Percentiles rank a stretch among this genome's conserved stretches.
Conservation (phyloP, 768 basidiomycete species). For the Podaxis carcinomalis region DNA sequence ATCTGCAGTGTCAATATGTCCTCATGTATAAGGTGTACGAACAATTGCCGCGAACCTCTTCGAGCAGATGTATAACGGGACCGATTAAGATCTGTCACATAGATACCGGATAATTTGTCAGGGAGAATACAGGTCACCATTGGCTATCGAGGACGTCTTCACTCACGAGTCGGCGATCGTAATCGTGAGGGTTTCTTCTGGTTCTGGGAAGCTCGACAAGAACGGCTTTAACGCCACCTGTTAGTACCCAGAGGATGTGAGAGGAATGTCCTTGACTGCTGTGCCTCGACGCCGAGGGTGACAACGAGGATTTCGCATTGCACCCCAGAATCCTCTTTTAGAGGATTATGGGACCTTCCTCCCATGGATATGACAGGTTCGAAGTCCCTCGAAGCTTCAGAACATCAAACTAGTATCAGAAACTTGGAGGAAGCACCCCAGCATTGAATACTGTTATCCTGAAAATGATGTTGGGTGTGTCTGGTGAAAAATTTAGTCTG, state of each 20-base stretch:
- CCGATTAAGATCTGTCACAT: not conserved
- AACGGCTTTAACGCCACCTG: not conserved
- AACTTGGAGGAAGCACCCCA: constrained; percentile 6
- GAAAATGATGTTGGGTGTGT: not conserved
- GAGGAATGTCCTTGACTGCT: not conserved
- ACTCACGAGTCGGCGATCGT: not conserved
- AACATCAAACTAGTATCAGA: not conserved
- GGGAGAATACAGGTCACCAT: not conserved
- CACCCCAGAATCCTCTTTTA: constrained; percentile 2
- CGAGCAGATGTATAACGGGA: not conserved
- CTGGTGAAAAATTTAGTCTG: not conserved
- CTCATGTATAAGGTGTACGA: not conserved
- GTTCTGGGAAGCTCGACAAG: not conserved
- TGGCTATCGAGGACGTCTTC: not conserved
- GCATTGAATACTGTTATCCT: not conserved
- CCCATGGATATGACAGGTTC: not conserved
- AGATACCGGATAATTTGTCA: not conserved
- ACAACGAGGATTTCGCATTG: constrained; percentile 11
- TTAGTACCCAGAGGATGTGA: not conserved
- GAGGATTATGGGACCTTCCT: not conserved
- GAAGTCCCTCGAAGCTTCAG: constrained; percentile 8
- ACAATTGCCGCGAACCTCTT: constrained; percentile 9
- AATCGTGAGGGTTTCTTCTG: not conserved
- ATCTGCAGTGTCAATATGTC: not conserved
- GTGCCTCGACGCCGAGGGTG: not conserved